Evolutionary conservation across 2,329 filamentous ascomycete species (phyloP), one percentile per base, ranked within the genome.

Genomic region (Microdochium trichocladiopsis): DNA sequence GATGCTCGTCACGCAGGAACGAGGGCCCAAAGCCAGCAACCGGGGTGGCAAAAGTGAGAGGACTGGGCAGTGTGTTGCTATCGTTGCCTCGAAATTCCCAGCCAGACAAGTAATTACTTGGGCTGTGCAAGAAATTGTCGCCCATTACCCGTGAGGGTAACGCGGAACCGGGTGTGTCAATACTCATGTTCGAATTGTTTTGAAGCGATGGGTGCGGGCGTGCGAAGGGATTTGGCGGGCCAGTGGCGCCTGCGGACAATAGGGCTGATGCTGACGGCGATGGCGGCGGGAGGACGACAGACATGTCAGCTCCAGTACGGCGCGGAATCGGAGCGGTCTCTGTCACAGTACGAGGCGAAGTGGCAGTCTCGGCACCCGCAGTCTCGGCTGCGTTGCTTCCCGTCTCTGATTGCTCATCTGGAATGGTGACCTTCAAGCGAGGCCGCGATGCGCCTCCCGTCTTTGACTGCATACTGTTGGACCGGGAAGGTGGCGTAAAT

Each of bases 191-290:
- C 55, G 76, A 71, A 50, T 66, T 72, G 54, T 63, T 73, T 60
- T 79, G 82, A 52, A 83, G 77, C 25, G 91, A 89, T 4, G 88
- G 90, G 24, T 86, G 81, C 1, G 93, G 94, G 43, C 93, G 81
- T 8, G 94, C 94, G 67, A 97, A 99, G 0, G 94, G 94, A 66
- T 99, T 99, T 2, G 91, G 91, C 14, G 94, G 94, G 0, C 94
- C 94, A 36, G 86, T 87, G 9, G 94, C 93, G 41, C 94, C 94
- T 0, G 94, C 94, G 48, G 91, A 96, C 52, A 96, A 76, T 6
- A 97, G 76, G 2, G 90, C 84, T 22, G 88, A 88, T 2, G 90
- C 88, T 25, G 90, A 95, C 0, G 94, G 93, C 1, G 94, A 96
- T 0, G 94, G 94, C 8, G 93, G 93, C 18, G 94, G 94, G 5